Conservation (phyloP, 2,329 filamentous ascomycete species). For the Colletotrichum siamense region DNA sequence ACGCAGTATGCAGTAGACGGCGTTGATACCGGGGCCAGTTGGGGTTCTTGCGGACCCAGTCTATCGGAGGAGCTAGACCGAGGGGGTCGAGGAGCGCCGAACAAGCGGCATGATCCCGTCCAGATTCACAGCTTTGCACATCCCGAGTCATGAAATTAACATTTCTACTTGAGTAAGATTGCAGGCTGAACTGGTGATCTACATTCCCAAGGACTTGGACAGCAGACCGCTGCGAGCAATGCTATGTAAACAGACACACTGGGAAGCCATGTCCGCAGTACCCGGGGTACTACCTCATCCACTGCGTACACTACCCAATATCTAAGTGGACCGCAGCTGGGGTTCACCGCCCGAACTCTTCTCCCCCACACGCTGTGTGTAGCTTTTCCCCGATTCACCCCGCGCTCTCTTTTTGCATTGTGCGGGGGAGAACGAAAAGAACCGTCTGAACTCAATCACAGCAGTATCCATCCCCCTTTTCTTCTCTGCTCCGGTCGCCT, state of each 20-base stretch:
- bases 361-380: not conserved
- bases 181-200: not conserved
- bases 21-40: not conserved
- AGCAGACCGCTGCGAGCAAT: not conserved
- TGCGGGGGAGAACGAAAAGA: conserved; percentile 3
- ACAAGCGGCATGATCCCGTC: not conserved
- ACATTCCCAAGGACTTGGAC: not conserved
- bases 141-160: not conserved
- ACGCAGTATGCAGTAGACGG: not conserved
- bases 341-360: not conserved
- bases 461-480: not conserved
- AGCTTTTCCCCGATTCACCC: conserved; percentile 2
- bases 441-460: not conserved
- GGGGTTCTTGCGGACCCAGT: not conserved
- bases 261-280: not conserved
- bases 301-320: too few relatives aligned
- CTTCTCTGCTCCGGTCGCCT: not conserved
- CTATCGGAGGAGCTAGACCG: not conserved
- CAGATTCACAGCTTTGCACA: not conserved
- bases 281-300: not conserved
- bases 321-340: not conserved
- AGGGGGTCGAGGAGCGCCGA: not conserved
- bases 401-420: not conserved
- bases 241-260: not conserved
- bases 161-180: not conserved